Evolutionary conservation across 805 yeast genomes (phyloP), one percentile per base, ranked within the genome.

Genomic region (Saccharomycopsis fodiens): DNA sequence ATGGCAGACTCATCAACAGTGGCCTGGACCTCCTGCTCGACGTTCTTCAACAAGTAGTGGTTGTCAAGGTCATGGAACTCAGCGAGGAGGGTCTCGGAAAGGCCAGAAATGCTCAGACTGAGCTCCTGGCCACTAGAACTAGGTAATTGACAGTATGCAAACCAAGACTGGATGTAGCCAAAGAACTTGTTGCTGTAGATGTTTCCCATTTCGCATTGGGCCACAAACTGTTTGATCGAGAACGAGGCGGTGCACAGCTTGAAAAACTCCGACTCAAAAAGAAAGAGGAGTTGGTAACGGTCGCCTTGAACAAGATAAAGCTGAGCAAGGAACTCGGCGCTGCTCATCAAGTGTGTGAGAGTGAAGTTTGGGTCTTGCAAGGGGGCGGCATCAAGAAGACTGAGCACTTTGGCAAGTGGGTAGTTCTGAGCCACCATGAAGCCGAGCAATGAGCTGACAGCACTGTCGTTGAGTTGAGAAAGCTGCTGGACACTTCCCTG

Each of bases 31-130:
- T 50, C 52, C 16, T n/a, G 17, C 19, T 50, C 39, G 15, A 50
- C 35, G 31, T 50, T 50, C 22, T 40, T 40, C 38, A 43, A 42
- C 27, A 50, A 30, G 29, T 50, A 50, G 39, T 42, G 46, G 29
- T 44, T 48, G 27, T 50, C 51, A 39, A 50, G 35, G 39, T 50
- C 40, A 16, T 50, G 22, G 36, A 50, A 50, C 41, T 50, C 48
- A 12, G 34, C 45, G n/a, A 20, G 12, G 13, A 38, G 19, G 27
- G 19, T 12, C 15, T 22, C 10, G 29, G 6, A 7, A 25, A 10
- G 10, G 10, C 29, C 29, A 23, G 17, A 5, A 2, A 21, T 32
- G 27, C 35, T 43, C 48, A 45, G 41, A n/a, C n/a, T n/a, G n/a
- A n/a, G n/a, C n/a, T n/a, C n/a, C n/a, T n/a, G n/a, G n/a, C n/a